Evolutionary conservation across 495 filamentous ascomycete genomes (phyloP), one percentile per base, ranked within the genome.

Genomic region (Xylaria nigripes): DNA sequence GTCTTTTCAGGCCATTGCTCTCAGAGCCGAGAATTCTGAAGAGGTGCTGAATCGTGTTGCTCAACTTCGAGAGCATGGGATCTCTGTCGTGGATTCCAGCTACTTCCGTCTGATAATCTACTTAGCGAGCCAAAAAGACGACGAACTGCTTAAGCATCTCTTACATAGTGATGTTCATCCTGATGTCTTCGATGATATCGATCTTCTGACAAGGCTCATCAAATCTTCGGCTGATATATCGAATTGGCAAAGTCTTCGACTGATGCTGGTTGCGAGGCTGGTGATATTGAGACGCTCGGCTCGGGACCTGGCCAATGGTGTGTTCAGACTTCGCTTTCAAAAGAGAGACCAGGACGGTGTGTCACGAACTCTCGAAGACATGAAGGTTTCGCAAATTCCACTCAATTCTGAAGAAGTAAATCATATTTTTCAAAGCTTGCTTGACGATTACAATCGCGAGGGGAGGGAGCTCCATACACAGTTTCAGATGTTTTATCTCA

Each of bases 161-260:
- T 61, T 92, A 1, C 59, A 74, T 21, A 84, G 80, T 47, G 87
- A 92, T 60, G 81, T 89, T 42, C 87, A 93, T 65, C 86, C 86
- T 0, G 86, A 90, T 54, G 73, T 79, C 4, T 80, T 87, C 22
- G 86, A 89, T 50, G 82, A 95, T 64, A 44, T 45, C 0, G 38
- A 70, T 1, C 58, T 82, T 2, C 86, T 87, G 60, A 77, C 83
- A 9, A 45, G 21, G 1, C 57, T 70, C 19, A 21, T 70, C 15
- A 42, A 54, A 6, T 58, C 61, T 5, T 61, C 65, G 3, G 45
- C 57, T 2, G 47, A 48, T 2, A 50, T 56, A 10, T 59, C 60
- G 6, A 69, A 70, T 40, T 68, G 63, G 65, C 57, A 53, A 12
- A 61, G 54, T 23, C 64, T 62, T 30, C 59, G 61, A 25, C 58